phyloP scores from a whole-genome alignment of 257 asterid species.

The Ocimum tenuiflorum region DNA sequence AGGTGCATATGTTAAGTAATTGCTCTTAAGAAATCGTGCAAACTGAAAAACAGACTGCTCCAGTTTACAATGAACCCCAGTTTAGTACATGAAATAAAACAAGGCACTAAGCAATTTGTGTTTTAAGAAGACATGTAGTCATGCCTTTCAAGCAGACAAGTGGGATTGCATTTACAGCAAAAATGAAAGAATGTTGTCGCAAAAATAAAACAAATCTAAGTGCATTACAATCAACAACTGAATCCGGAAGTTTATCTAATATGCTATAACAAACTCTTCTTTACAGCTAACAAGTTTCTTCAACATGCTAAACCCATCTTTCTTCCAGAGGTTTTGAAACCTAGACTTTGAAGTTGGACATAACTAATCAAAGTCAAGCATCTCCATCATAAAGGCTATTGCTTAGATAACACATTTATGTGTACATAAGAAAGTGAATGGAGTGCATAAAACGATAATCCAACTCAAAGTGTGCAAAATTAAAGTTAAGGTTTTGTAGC shows the following conservation, averaged over 20 bases:
- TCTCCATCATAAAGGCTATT: not conserved
- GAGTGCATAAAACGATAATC: not conserved
- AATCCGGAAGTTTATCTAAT: not conserved
- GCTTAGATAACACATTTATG: not conserved
- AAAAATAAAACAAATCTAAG: not conserved
- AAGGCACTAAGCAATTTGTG: not conserved
- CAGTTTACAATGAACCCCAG: not conserved
- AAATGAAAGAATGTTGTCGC: not conserved
- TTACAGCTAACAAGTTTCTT: not conserved
- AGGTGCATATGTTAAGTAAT: not conserved
- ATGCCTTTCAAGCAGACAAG: too few species aligned
- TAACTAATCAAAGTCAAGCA: not conserved
- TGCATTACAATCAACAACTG: not conserved
- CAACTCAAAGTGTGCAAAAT: not conserved
- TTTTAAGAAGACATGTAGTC: not conserved
- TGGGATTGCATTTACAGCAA: not conserved
- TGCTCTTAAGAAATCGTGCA: not conserved
- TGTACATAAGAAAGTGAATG: not conserved
- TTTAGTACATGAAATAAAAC: not conserved
- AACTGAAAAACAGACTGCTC: not conserved
- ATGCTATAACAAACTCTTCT: too few species aligned
- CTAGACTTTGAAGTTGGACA: not conserved
- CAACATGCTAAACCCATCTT: conserved; percentile 1
- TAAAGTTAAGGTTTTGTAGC: too few species aligned
- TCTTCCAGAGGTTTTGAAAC: not conserved